Evolutionary conservation across 257 asterid genomes (phyloP).

Genomic region (Marsdenia floribunda): DNA sequence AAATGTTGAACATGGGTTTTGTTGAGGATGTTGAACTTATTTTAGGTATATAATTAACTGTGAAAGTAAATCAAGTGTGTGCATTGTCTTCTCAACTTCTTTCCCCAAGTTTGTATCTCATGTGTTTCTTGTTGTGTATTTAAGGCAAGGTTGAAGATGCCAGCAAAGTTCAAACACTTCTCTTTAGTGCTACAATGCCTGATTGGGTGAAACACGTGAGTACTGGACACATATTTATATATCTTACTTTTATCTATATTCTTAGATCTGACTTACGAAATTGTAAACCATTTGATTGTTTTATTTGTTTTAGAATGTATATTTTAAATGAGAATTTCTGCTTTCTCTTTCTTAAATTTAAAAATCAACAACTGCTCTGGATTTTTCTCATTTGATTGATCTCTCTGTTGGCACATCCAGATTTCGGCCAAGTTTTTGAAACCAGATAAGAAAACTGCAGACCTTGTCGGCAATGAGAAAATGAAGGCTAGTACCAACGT

Average conservation of each 20-base stretch:
- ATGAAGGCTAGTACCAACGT: constrained; percentile 95
- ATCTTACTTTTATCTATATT: neutral
- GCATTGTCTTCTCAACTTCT: neutral
- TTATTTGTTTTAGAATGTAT: too few relatives aligned
- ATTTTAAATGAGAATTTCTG: neutral
- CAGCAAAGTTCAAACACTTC: constrained; percentile 87
- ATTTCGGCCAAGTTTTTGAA: constrained; percentile 67
- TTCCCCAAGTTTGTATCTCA: neutral
- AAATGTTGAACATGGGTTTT: constrained; percentile 98
- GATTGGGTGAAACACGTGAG: constrained; percentile 78
- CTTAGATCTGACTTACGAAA: neutral
- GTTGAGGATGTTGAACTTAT: constrained; percentile 97
- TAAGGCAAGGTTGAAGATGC: constrained; percentile 82
- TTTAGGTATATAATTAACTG: constrained; percentile 50
- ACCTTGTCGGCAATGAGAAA: constrained; percentile 93
- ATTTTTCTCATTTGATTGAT: constrained; percentile 5
- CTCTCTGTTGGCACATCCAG: constrained; percentile 32
- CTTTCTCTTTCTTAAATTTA: neutral
- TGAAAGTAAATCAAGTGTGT: neutral
- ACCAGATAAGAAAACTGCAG: constrained; percentile 76
- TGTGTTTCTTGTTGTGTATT: neutral
- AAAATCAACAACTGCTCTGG: neutral
- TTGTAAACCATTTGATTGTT: neutral
- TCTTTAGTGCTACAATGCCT: constrained; percentile 95
- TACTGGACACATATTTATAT: neutral